Evolutionary conservation across 164 flowering plant genomes (phyloP).

Genomic region (Nymphaea colorata): DNA sequence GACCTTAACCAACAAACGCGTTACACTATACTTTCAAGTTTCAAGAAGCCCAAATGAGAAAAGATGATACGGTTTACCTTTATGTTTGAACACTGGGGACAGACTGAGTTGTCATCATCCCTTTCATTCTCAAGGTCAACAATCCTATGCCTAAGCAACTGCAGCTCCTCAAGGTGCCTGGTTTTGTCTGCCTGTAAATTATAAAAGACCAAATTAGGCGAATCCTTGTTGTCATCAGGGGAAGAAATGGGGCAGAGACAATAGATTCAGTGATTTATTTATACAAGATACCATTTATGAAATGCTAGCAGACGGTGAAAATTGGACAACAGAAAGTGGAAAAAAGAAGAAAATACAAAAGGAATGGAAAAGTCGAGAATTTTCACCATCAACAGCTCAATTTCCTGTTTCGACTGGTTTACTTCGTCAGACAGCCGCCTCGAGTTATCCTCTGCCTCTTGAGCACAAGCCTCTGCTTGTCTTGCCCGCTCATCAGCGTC

Average conservation of each 20-base stretch:
- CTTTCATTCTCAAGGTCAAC: constrained; percentile 11
- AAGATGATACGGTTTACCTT: not conserved
- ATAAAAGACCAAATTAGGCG: not conserved
- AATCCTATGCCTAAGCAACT: constrained; percentile 7
- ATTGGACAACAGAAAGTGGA: no score
- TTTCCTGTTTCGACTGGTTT: constrained; percentile 26
- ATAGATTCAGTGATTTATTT: no score
- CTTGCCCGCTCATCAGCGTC: constrained; percentile 85
- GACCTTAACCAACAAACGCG: no score
- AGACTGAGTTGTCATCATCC: constrained; percentile 1
- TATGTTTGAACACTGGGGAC: not conserved
- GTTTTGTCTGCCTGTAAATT: constrained; percentile 11
- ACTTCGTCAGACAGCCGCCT: constrained; percentile 32
- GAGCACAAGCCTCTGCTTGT: constrained; percentile 52
- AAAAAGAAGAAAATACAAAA: no score
- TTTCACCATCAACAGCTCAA: constrained; percentile 13
- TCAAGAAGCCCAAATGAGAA: no score
- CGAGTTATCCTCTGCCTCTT: constrained; percentile 46
- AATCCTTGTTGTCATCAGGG: not conserved
- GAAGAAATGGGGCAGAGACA: no score
- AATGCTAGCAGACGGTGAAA: no score
- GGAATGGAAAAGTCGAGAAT: no score
- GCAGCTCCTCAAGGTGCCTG: constrained; percentile 14
- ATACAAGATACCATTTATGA: no score
- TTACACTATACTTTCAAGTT: no score